A percentile compares a stretch with the other conserved stretches of the same genome.
Conservation (phyloP, 2,329 filamentous ascomycete species). For the Corynespora cassiicola region DNA sequence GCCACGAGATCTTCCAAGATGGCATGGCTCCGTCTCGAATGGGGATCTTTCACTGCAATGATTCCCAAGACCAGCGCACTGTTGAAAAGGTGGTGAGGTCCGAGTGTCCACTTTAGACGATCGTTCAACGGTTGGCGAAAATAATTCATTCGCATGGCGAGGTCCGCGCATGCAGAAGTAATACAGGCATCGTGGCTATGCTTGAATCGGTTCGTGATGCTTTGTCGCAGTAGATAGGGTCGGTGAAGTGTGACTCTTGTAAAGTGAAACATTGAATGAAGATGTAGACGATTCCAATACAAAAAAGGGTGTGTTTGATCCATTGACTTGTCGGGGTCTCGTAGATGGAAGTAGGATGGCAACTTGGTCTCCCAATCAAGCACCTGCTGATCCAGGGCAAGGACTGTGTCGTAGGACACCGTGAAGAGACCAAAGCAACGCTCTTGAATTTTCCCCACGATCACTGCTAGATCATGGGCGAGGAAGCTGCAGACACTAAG, state of each 20-base stretch:
- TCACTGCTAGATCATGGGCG: slow-evolving; percentile 41
- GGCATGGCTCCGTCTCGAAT: slow-evolving; percentile 32
- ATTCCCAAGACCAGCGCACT: slow-evolving; percentile 50
- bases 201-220: slow-evolving; percentile 49
- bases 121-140: slow-evolving; percentile 38
- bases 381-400: slow-evolving; percentile 44
- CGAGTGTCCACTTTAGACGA: slow-evolving; percentile 43
- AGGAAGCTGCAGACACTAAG: slow-evolving; percentile 40
- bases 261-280: slow-evolving; percentile 51
- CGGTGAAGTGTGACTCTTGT: slow-evolving; percentile 50
- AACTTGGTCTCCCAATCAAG: slow-evolving; percentile 39
- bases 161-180: slow-evolving; percentile 49
- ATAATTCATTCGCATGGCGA: slow-evolving; percentile 45
- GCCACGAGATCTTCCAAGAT: slow-evolving; percentile 49
- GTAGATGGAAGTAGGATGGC: slow-evolving; percentile 44
- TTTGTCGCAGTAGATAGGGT: slow-evolving; percentile 48
- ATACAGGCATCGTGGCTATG: slow-evolving; percentile 51
- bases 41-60: slow-evolving; percentile 44
- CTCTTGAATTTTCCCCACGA: slow-evolving; percentile 50
- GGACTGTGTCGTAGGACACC: slow-evolving; percentile 47
- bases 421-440: slow-evolving; percentile 46
- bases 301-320: slow-evolving; percentile 39
- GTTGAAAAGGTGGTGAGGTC: slow-evolving; percentile 51
- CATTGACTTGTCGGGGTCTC: slow-evolving; percentile 37
- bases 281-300: slow-evolving; percentile 47